Base-by-base conservation (phyloP, 2,329 filamentous ascomycete genomes). In the Thelonectria rubi region DNA sequence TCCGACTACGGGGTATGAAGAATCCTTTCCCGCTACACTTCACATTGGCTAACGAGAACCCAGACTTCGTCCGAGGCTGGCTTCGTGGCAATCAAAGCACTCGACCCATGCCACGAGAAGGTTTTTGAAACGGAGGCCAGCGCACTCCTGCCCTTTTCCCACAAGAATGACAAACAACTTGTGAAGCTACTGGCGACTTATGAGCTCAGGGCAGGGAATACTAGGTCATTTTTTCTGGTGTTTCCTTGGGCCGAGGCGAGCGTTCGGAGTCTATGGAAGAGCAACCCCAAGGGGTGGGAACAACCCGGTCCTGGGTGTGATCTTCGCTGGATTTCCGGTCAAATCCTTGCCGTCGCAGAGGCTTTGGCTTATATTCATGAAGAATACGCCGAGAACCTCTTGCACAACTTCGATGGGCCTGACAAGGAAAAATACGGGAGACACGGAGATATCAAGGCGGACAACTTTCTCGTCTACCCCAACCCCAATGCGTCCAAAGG, bases 391-490 rank as follows among this genome's bases (percentile, higher is more conserved):
- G 14, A 15, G 3, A 8, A 20, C 4, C 26, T 30, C 26, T 8
- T 8, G 26, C 5, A 30, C 26, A 30, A 30, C 1, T 5, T 24
- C 2, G 10, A 20, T 2, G n/a, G 15, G 39, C n/a, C 2, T 1
- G 17, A 15, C 9, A 21, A 26, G 10, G 53, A 55, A 15, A 5
- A 1, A 6, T 55, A 9, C 17, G 53, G 43, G 2, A 48, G 43
- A 14, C 53, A 55, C 14, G 53, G 53, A 11, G 53, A 55, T 24
- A 39, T 55, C 53, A 55, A 55, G 20, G 32, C 43, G 8, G 32
- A 1, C 2, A 55, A 55, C 15, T 42, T 55, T 9, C 32, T 55
- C 6, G 53, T 55, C 6, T 55, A 48, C 21, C 21, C n/a, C 10
- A 14, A 48, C 17, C 5, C 5, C 8, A 24, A 26, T 11, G 10